Evolutionary conservation across 2,329 filamentous ascomycete species (phyloP), one percentile per base, ranked within the genome.

Genomic region (Aspergillus quadrilineatus): DNA sequence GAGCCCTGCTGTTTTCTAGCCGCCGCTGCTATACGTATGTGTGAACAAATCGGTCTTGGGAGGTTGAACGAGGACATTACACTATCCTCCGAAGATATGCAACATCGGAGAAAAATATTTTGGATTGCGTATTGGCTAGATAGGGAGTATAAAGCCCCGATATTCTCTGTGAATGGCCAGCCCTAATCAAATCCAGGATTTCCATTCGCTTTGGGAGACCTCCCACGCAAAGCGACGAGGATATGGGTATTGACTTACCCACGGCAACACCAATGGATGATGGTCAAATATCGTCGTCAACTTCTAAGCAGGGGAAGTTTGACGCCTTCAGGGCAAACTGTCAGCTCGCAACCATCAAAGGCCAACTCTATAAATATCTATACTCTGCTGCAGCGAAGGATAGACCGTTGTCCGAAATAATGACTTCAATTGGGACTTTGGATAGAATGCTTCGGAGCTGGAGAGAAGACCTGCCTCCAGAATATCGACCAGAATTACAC

Each of bases 41-140:
- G 52, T 41, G 55, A 61, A 15, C 54, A 63, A 17, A 41, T 63
- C 4, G 60, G 59, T 4, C 22, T 61, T 6, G 59, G 50, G 10
- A 50, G 41, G 4, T 30, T 42, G 15, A 55, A 56, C 12, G 37
- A 42, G 14, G 43, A 26, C 10, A 22, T 39, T n/a, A 10, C 36
- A 3, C 36, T 61, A 6, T 53, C 17, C 10, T 4, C 48, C 1
- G 53, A 61, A 6, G 55, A 60, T 9, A 22, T 15, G 14, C 49
- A 60, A 22, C 45, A 61, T 4, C 57, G 56, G 37, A 53, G 45
- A 14, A 57, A 43, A 10, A 37, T 62, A 9, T 63, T 62, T 34
- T 63, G 60, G 61, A 49, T 62, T 10, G 50, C 60, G 9, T 63
- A 62, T 42, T 59, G 58, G 28, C 36, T 63, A 12, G 61, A 63